Evolutionary conservation across 1,284 basidiomycete genomes (phyloP), one percentile per base, ranked within the genome.

Genomic region (Laetiporus sulphureus): DNA sequence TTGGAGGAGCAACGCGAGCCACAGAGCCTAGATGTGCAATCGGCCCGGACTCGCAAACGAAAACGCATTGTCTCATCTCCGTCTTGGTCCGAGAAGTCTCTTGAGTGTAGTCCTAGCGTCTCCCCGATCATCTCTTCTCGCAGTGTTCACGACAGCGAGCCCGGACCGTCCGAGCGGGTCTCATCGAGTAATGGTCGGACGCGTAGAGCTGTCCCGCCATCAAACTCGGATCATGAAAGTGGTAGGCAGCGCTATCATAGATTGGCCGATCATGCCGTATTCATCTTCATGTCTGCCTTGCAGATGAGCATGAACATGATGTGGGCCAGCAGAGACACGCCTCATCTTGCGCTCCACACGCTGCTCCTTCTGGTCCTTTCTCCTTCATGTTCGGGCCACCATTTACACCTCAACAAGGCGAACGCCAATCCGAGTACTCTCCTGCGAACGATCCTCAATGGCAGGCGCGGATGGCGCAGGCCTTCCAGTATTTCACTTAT

Each of bases 391-490:
- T n/a, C n/a, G n/a, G n/a, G n/a, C n/a, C n/a, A n/a, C 39, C 39
- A 12, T 40, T 5, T 23, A 13, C 34, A 8, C 16, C 21, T 5
- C 11, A 16, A 8, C 34, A 36, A 16, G 8, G 23, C 8, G 31
- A 41, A 31, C 32, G 42, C 32, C 39, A 39, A 24, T 38, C 32
- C 29, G 42, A 40, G 40, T 41, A 32, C 42, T 44, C 41, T 37
- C 50, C 42, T 31, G 16, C 45, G 1, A 52, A 59, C 13, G 57
- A 63, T 42, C 60, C 62, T 5, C 60, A 64, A 23, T 60, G 62
- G 0, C 63, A 67, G 38, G 55, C 52, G 27, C 50, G 60, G 20
- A 56, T 67, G 34, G 57, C 59, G 1, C 63, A 65, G 35, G 63
- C 65, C 11, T 56, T 64, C 32, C 42, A 65, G 19, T 55, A n/a